phyloP scores from a whole-genome alignment of 495 filamentous ascomycete genomes.

The Tuber aestivum region DNA sequence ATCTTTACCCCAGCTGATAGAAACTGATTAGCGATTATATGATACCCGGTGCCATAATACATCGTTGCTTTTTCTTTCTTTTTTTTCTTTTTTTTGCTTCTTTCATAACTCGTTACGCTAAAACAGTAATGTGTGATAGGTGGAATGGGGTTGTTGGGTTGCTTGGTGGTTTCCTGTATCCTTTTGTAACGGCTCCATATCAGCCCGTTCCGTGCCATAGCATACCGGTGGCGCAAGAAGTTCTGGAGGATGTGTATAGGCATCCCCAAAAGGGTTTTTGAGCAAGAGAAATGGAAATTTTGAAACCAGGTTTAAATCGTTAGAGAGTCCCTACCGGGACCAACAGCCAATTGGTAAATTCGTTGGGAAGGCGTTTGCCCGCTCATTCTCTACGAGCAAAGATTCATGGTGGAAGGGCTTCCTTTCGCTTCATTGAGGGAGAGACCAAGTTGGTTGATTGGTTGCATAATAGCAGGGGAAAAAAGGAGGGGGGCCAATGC shows the following conservation, averaged over 20 bases:
- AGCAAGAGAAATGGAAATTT: too few relatives aligned
- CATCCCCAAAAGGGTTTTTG: too few relatives aligned
- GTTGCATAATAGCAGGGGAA: neutral
- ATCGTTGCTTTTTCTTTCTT: neutral
- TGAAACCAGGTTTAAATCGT: too few relatives aligned
- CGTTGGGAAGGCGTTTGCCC: too few relatives aligned
- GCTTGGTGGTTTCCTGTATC: neutral
- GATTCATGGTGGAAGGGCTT: neutral
- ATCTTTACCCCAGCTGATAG: constrained; percentile 57
- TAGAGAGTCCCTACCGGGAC: too few relatives aligned
- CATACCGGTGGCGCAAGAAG: too few relatives aligned
- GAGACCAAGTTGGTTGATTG: neutral
- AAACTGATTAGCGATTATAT: constrained; percentile 13
- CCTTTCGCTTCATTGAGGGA: neutral
- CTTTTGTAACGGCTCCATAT: neutral
- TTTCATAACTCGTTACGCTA: neutral
- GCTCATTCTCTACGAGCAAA: too few relatives aligned
- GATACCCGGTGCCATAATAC: neutral
- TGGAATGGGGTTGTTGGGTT: neutral
- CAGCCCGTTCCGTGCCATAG: neutral
- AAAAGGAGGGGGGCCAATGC: neutral
- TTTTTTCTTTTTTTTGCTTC: neutral
- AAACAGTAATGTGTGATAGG: neutral
- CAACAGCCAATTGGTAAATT: too few relatives aligned
- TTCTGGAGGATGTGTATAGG: too few relatives aligned